phyloP scores from a whole-genome alignment of 768 basidiomycete species.

The Leucocoprinus leucothites region DNA sequence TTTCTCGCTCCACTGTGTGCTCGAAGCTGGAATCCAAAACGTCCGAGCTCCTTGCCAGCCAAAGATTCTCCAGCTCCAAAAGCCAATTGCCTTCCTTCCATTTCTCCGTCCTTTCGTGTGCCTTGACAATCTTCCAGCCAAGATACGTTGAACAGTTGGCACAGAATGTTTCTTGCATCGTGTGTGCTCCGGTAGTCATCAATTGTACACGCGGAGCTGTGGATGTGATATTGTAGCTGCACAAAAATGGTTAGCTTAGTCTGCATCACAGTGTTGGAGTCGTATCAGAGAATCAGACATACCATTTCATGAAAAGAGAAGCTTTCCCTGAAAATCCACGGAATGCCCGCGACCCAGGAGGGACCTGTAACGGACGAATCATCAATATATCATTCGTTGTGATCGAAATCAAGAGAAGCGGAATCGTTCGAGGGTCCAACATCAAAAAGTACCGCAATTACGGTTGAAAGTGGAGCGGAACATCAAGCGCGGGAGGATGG shows the following conservation, averaged over 20 bases:
- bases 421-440: neutral
- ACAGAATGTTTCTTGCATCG: slow-evolving; percentile 56
- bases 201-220: slow-evolving; percentile 48
- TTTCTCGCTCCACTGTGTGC: neutral
- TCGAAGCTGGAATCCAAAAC: slow-evolving; percentile 6
- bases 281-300: slow-evolving; percentile 17
- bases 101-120: slow-evolving; percentile 50
- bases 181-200: slow-evolving; percentile 63
- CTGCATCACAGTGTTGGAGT: neutral
- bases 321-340: slow-evolving; percentile 58
- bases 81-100: slow-evolving; percentile 63
- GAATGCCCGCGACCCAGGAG: slow-evolving; percentile 44
- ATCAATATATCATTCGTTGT: slow-evolving; percentile 2
- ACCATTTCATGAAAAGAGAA: slow-evolving; percentile 56
- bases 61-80: slow-evolving; percentile 55
- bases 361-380: slow-evolving; percentile 30
- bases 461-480: slow-evolving; percentile 42
- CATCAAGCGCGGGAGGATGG: slow-evolving; percentile 20
- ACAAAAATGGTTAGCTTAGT: neutral
- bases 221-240: slow-evolving; percentile 46
- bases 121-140: slow-evolving; percentile 64
- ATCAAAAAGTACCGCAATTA: slow-evolving; percentile 21
- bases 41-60: slow-evolving; percentile 4
- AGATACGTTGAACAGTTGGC: slow-evolving; percentile 46
- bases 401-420: neutral